phyloP scores from a whole-genome alignment of 192 early-diverging fungal genomes.

The Gaertneriomyces semiglobifer region DNA sequence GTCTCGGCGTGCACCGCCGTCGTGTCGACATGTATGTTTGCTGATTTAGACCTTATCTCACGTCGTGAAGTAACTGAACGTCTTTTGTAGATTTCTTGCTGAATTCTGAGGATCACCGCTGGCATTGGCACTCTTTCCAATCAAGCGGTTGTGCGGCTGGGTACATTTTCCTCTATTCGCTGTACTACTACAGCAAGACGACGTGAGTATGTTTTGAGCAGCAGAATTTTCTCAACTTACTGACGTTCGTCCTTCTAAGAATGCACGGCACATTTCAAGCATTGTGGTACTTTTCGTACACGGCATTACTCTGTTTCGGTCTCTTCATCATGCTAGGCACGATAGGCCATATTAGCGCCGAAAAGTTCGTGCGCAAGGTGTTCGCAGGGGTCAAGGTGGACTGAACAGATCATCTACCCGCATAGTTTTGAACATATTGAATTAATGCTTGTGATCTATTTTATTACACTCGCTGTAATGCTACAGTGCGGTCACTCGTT shows the following conservation, averaged over 20 bases:
- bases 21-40: conserved; percentile 66
- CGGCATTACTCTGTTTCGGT: conserved; percentile 68
- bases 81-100: conserved; percentile 67
- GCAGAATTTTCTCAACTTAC: neutral
- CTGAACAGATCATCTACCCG: neutral
- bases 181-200: conserved; percentile 81
- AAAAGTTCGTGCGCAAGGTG: conserved; percentile 74
- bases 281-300: conserved; percentile 89
- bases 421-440: no score
- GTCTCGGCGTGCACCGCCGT: conserved; percentile 84
- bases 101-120: conserved; percentile 81
- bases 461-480: no score
- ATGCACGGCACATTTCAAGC: conserved; percentile 76
- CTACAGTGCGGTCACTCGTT: no score
- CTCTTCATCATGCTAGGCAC: conserved; percentile 75
- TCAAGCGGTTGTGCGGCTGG: conserved; percentile 78
- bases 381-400: conserved; percentile 69
- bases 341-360: conserved; percentile 75
- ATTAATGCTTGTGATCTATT: no score
- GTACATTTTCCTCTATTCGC: conserved; percentile 86
- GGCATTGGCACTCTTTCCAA: conserved; percentile 89
- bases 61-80: neutral
- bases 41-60: conserved; percentile 6
- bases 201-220: conserved; percentile 44
- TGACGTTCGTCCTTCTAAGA: conserved; percentile 35